Evolutionary conservation across 2,329 filamentous ascomycete species (phyloP).

Genomic region (Colletotrichum aenigma): DNA sequence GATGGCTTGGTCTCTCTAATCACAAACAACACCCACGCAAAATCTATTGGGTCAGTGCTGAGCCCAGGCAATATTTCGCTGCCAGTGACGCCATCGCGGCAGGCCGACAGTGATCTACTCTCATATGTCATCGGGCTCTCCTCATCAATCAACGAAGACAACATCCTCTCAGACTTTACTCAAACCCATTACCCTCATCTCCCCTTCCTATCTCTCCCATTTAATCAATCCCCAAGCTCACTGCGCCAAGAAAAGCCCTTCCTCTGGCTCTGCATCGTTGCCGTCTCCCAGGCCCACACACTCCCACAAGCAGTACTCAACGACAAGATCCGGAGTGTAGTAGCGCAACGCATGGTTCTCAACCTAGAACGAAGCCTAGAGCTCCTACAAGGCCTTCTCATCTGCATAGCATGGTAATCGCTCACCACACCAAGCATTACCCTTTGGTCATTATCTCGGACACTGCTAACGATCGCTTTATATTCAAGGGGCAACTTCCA

Average conservation of each 20-base stretch:
- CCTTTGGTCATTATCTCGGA: not conserved
- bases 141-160: not conserved
- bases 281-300: not conserved
- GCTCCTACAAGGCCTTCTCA: not conserved
- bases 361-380: not conserved
- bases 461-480: fast-evolving
- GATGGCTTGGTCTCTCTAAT: not conserved
- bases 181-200: not conserved
- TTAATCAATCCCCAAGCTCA: not conserved
- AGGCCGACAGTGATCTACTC: not conserved
- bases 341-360: not conserved
- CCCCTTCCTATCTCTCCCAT: not conserved
- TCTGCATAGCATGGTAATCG: not conserved
- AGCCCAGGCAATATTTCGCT: not conserved
- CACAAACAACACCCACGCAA: not conserved
- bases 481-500: not conserved
- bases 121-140: not conserved
- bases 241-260: not conserved
- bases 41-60: not conserved
- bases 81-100: not conserved
- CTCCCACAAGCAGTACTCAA: not conserved
- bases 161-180: not conserved
- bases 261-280: not conserved
- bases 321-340: not conserved
- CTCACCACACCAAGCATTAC: not conserved